These are phyloP conservation scores for Neoscytalidium dimidiatum DNA, from an alignment of 2,329 filamentous ascomycete genomes.

Conservation along the genomic window DNA sequence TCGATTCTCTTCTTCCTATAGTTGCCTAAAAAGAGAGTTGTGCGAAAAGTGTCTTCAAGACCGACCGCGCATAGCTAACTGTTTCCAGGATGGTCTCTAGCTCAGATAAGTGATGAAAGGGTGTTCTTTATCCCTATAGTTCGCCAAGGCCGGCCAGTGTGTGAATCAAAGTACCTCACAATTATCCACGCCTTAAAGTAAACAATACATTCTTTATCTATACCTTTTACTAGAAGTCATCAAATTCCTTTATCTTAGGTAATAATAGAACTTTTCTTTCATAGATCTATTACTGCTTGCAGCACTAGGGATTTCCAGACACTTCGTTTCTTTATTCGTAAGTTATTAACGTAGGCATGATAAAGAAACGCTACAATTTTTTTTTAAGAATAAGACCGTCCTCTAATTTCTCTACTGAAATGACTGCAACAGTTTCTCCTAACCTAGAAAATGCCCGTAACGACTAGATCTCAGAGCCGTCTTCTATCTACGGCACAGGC, in stretches of 20 bases:
- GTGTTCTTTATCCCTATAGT: no score
- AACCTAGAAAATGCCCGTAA: neutral
- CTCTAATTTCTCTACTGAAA: neutral
- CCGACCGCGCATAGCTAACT: no score
- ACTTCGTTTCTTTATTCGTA: neutral
- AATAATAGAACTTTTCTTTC: neutral
- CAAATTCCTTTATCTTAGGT: neutral
- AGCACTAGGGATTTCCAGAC: neutral
- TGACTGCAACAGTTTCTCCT: neutral
- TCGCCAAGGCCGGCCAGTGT: no score
- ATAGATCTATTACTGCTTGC: neutral
- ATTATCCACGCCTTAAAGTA: no score
- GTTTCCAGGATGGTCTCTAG: no score
- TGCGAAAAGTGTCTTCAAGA: no score
- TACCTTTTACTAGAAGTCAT: no score
- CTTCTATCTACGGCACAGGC: neutral
- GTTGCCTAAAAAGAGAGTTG: no score
- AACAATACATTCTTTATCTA: no score
- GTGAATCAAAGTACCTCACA: no score
- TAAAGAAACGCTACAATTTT: neutral
- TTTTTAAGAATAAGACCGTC: neutral
- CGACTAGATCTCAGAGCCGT: neutral
- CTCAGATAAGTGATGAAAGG: no score
- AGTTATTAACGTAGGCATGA: neutral
- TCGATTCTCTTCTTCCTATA: no score